Evolutionary conservation across 768 basidiomycete species (phyloP).

Genomic region (Dictyophora rubrovolvata): DNA sequence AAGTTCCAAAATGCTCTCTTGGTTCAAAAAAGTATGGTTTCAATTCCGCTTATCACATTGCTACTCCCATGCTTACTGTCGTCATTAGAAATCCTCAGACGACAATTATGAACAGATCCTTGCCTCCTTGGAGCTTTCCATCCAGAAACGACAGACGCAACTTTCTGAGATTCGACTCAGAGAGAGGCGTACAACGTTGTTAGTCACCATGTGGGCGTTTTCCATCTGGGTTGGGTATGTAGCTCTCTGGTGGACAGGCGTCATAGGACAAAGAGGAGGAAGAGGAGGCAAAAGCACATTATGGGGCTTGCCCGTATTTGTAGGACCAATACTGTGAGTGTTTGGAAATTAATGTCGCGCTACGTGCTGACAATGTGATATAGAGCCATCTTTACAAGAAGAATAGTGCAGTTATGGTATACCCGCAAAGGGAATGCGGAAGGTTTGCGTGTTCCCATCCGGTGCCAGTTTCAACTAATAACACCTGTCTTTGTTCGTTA

Average conservation of each 20-base stretch:
- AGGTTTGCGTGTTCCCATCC: slow-evolving; percentile 36
- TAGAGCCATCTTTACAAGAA: slow-evolving; percentile 65
- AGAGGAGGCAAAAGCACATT: slow-evolving; percentile 28
- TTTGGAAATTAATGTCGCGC: neutral
- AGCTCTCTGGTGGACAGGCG: slow-evolving; percentile 59
- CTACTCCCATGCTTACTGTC: neutral
- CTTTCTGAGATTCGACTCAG: slow-evolving; percentile 79
- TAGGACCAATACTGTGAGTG: slow-evolving; percentile 74
- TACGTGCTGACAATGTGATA: neutral
- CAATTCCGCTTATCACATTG: too few species aligned
- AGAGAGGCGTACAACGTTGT: slow-evolving; percentile 67
- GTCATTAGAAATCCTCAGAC: neutral
- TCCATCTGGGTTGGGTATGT: slow-evolving; percentile 65
- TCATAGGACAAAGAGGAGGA: slow-evolving; percentile 27
- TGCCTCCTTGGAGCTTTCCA: slow-evolving; percentile 51
- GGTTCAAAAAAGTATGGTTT: neutral
- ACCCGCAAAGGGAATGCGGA: slow-evolving; percentile 68
- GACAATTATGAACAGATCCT: slow-evolving; percentile 76
- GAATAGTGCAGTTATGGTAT: slow-evolving; percentile 82
- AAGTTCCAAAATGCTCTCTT: neutral
- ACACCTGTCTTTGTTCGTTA: neutral
- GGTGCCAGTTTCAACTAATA: neutral
- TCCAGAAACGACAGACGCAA: slow-evolving; percentile 61
- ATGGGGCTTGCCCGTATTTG: slow-evolving; percentile 43
- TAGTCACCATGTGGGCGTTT: slow-evolving; percentile 70